Conservation (phyloP, 352 stramenopile genomes). For the Globisporangium uncinulatum region DNA sequence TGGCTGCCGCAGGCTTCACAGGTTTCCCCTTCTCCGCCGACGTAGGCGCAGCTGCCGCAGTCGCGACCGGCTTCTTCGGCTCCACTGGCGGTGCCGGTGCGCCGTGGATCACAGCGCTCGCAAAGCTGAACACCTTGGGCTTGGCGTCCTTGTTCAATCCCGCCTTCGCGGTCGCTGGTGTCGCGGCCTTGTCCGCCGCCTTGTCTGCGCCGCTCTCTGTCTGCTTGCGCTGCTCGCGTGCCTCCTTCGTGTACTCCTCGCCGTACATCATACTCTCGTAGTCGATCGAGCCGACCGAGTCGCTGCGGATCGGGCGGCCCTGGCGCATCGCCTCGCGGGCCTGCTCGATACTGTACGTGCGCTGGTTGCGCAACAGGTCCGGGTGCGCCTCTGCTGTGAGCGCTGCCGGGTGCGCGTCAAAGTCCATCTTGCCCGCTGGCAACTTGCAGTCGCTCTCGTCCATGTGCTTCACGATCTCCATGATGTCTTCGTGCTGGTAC, state of each 20-base stretch:
- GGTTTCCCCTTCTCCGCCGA: slow-evolving; percentile 26
- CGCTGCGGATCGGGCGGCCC: slow-evolving; percentile 81
- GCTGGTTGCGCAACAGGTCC: slow-evolving; percentile 86
- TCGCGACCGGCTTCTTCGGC: slow-evolving; percentile 43
- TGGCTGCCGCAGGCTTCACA: slow-evolving; percentile 30
- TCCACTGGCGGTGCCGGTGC: slow-evolving; percentile 32
- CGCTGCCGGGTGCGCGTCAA: slow-evolving; percentile 65
- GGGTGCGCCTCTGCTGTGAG: slow-evolving; percentile 76
- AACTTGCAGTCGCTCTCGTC: slow-evolving; percentile 81
- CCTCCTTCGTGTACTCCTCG: slow-evolving; percentile 86
- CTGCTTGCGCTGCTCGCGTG: slow-evolving; percentile 64
- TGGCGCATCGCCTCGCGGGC: slow-evolving; percentile 86
- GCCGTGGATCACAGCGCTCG: slow-evolving; percentile 73
- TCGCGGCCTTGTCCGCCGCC: not conserved
- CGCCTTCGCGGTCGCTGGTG: not conserved
- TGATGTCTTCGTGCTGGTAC: slow-evolving; percentile 88
- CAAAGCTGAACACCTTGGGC: slow-evolving; percentile 62
- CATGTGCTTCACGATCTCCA: slow-evolving; percentile 91
- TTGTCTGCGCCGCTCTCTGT: slow-evolving; percentile 13
- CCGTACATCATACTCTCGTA: slow-evolving; percentile 90
- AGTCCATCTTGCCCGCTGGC: slow-evolving; percentile 75
- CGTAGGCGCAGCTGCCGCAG: slow-evolving; percentile 1
- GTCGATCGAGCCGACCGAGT: slow-evolving; percentile 84
- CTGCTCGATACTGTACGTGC: slow-evolving; percentile 91
- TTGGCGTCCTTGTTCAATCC: slow-evolving; percentile 1